These are phyloP conservation scores for Microbotryum scabiosae DNA, from an alignment of 1,284 basidiomycete genomes.

Conservation along the genomic window DNA sequence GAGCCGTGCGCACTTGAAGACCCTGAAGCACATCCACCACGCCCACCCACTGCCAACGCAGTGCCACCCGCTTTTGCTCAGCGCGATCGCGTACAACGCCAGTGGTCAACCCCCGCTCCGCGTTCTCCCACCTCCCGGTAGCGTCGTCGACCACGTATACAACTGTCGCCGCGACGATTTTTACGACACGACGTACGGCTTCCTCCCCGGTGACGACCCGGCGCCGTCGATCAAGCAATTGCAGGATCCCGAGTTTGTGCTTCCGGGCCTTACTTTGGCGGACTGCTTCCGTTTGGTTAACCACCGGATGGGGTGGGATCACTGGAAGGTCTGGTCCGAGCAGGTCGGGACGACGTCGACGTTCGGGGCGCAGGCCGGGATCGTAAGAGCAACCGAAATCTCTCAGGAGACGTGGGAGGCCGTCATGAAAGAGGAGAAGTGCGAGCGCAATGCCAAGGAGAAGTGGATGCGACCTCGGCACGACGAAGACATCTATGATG, in stretches of 20 bases:
- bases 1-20: constrained; percentile 1
- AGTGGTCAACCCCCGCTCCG: constrained; percentile 2
- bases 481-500: no score
- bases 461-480: no score
- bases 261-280: no score
- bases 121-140: constrained; percentile 11
- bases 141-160: constrained; percentile 19
- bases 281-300: no score
- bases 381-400: neutral
- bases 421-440: constrained; percentile 8
- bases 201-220: neutral
- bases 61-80: constrained; percentile 21
- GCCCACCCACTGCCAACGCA: neutral
- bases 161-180: constrained; percentile 12
- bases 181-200: neutral
- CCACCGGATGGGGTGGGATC: no score
- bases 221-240: neutral
- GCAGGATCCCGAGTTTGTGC: neutral
- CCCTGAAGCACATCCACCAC: constrained; percentile 2
- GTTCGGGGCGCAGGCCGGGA: constrained; percentile 3
- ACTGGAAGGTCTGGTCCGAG: neutral
- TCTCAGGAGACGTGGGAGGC: constrained; percentile 2
- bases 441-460: neutral
- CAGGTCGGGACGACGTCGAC: constrained; percentile 15
- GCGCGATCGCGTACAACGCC: constrained; percentile 6